Conservation (phyloP, 441 rosid species). For the Pelargonium exstipulatum region DNA sequence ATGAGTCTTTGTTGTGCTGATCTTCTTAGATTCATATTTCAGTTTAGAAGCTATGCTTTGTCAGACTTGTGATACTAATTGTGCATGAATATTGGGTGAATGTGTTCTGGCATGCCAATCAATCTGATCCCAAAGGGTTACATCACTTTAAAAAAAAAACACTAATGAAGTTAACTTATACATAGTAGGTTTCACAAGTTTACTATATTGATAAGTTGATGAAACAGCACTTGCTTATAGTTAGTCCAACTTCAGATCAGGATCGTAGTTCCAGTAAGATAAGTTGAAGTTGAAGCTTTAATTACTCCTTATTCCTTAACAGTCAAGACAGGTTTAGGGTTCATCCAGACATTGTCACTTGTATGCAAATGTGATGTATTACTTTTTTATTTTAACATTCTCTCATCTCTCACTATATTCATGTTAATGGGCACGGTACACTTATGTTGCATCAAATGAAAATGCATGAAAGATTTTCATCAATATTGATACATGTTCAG, state of each 20-base stretch:
- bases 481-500: not conserved
- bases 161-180: too few relatives aligned
- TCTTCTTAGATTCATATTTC: not conserved
- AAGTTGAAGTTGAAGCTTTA: not conserved
- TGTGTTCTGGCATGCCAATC: constrained; percentile 7
- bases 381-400: too few relatives aligned
- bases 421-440: not conserved
- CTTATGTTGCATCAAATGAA: not conserved
- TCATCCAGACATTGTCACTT: not conserved
- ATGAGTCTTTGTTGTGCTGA: not conserved
- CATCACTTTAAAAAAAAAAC: not conserved
- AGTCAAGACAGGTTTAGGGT: not conserved
- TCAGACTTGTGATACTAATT: not conserved
- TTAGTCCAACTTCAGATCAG: not conserved
- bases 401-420: not conserved
- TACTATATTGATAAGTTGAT: too few relatives aligned
- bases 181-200: too few relatives aligned
- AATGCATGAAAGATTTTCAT: not conserved
- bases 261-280: constrained; percentile 3
- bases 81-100: not conserved
- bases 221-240: not conserved
- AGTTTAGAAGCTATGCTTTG: not conserved
- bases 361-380: not conserved
- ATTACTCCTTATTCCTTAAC: not conserved
- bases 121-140: not conserved